Base-by-base conservation (phyloP, 441 rosid genomes). In the Theobroma grandiflorum region DNA sequence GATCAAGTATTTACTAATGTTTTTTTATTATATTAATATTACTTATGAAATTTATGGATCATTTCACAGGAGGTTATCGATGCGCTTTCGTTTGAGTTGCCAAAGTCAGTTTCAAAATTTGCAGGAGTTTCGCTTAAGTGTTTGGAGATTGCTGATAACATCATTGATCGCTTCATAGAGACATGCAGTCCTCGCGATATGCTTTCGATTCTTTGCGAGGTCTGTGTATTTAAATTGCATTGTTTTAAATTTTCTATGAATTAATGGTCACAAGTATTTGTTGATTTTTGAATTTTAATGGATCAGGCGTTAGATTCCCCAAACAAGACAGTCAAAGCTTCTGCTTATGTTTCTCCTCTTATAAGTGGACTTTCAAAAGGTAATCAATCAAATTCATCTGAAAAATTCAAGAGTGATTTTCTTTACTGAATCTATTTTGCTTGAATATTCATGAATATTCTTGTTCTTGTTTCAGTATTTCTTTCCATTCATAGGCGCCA, bases 161-260 rank as follows among this genome's bases (percentile, higher is more conserved):
- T 95, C 66, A 78, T 93, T 73, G 84, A 87, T 83, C 82, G 74
- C 57, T 87, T 93, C 74, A 82, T 89, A 78, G 86, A 75, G 79
- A 82, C 61, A 59, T 90, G 97, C 79, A 91, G 83, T 85, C 98
- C 99, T 0, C 90, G 98, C 33, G 98, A 96, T 82, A 91, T 96
- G 99, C 90, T 90, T 85, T 75, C 94, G 38, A 78, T 96, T 89
- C 88, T 96, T 72, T 96, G 97, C 37, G 98, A 88, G 98, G 99
- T 96, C 77, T 61, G 53, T 70, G 40, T 11, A 6, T 26, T 59
- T 26, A 18, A 53, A 42, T 40, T 20, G 22, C 47, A 22, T 57
- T 63, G 2, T 18, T 15, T 10, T 55, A 67, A 59, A 37, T 58
- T 40, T 65, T 57, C 50, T 67, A 31, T 58, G n/a, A 26, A 31